Percentiles rank a stretch among this genome's conserved stretches.
phyloP scores from a whole-genome alignment of 192 early-diverging fungal species.

The Coemansia guatemalensis region DNA sequence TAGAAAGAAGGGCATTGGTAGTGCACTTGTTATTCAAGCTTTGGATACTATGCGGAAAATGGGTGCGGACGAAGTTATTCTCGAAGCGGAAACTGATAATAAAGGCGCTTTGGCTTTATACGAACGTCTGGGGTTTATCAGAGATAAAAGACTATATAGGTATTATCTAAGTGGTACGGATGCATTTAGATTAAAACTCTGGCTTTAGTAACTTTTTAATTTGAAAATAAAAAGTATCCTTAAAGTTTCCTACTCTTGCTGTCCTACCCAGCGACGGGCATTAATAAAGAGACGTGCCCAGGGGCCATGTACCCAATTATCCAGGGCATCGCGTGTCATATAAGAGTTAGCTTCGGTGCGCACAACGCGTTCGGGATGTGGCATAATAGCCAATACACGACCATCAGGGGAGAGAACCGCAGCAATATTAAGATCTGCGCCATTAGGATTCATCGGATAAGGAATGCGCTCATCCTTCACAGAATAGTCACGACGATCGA shows the following conservation, averaged over 20 bases:
- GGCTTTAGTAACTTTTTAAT: conserved; percentile 19
- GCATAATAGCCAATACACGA: conserved; percentile 94
- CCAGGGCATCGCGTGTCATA: conserved; percentile 55
- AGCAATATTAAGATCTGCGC: conserved; percentile 82
- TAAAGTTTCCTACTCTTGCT: background rate
- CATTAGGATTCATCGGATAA: conserved; percentile 99
- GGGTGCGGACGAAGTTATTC: conserved; percentile 78
- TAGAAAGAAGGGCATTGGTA: conserved; percentile 79
- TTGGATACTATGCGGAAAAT: conserved; percentile 72
- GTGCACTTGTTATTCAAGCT: conserved; percentile 67
- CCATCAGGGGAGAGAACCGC: conserved; percentile 83
- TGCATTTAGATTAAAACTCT: conserved; percentile 82
- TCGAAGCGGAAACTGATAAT: conserved; percentile 93
- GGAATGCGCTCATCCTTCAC: conserved; percentile 68
- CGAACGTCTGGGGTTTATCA: conserved; percentile 86
- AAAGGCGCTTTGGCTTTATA: conserved; percentile 81
- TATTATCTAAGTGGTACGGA: conserved; percentile 96
- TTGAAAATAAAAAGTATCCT: conserved; percentile 5
- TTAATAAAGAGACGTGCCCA: conserved; percentile 96
- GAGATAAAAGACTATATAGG: conserved; percentile 85
- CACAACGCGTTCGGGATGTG: conserved; percentile 95
- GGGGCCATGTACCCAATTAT: conserved; percentile 60
- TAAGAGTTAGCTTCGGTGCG: conserved; percentile 88
- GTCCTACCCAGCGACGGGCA: conserved; percentile 81
- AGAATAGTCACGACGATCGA: conserved; percentile 64